Percentiles rank a stretch among this genome's conserved stretches.
Conservation (phyloP, 2,329 filamentous ascomycete species). For the Aspergillus aculeatus region DNA sequence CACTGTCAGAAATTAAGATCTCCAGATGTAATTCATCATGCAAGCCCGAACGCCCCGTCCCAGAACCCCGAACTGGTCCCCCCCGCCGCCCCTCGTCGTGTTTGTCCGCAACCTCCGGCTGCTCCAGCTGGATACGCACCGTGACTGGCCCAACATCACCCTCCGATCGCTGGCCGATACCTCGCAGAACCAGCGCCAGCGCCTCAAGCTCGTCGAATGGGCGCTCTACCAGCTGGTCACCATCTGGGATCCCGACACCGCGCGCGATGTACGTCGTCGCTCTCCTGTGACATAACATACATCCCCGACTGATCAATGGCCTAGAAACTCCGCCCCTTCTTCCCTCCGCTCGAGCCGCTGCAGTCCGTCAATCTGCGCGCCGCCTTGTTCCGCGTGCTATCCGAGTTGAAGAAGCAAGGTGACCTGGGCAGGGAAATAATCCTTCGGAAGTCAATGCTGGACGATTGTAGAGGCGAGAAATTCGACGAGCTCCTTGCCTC, state of each 20-base stretch:
- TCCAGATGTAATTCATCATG: slow-evolving; percentile 26
- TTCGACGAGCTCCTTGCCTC: slow-evolving; percentile 81
- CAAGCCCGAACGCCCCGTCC: slow-evolving; percentile 33
- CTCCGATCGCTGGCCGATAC: slow-evolving; percentile 68
- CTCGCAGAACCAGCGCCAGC: slow-evolving; percentile 73
- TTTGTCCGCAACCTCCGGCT: slow-evolving; percentile 84
- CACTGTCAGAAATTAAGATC: background rate
- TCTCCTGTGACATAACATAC: background rate
- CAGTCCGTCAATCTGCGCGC: slow-evolving; percentile 89
- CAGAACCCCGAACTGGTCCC: slow-evolving; percentile 37
- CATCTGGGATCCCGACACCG: slow-evolving; percentile 76
- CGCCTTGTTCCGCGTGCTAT: slow-evolving; percentile 75
- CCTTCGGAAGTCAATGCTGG: slow-evolving; percentile 89
- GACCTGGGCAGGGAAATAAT: slow-evolving; percentile 75
- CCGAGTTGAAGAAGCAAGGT: slow-evolving; percentile 84
- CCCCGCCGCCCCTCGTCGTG: slow-evolving; percentile 57
- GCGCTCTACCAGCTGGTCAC: slow-evolving; percentile 82
- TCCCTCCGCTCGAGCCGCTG: slow-evolving; percentile 83
- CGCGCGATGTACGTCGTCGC: slow-evolving; percentile 60
- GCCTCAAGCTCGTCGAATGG: slow-evolving; percentile 85
- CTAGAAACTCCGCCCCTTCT: slow-evolving; percentile 85
- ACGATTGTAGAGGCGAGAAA: slow-evolving; percentile 90
- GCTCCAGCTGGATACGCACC: slow-evolving; percentile 70
- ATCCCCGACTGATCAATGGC: slow-evolving; percentile 8
- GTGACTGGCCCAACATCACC: slow-evolving; percentile 79